These are phyloP conservation scores for Biancaea sappan DNA, from an alignment of 306 rosid genomes.

Conservation along the genomic window DNA sequence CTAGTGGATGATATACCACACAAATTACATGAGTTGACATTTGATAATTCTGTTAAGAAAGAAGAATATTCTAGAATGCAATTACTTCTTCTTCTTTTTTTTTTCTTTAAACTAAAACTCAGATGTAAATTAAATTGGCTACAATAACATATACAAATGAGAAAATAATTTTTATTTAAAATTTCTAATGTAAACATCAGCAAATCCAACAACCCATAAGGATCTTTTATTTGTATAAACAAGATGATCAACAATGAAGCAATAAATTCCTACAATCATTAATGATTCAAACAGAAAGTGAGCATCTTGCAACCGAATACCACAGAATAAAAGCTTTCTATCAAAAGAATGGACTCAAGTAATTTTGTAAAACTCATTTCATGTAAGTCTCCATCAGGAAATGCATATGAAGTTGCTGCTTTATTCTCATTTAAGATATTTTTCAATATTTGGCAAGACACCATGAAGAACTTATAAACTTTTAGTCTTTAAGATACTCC, in stretches of 20 bases:
- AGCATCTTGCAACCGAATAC: constrained; percentile 56
- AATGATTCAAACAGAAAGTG: constrained; percentile 70
- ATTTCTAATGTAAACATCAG: not conserved
- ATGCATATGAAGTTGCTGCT: no score
- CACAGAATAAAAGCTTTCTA: not conserved
- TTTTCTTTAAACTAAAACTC: constrained; percentile 6
- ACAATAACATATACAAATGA: not conserved
- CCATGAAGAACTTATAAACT: not conserved
- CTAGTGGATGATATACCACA: not conserved
- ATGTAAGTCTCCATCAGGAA: not conserved
- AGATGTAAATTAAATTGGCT: not conserved
- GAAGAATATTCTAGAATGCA: not conserved
- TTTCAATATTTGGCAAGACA: not conserved
- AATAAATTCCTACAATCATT: constrained; percentile 65
- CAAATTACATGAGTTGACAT: no score
- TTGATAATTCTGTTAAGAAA: not conserved
- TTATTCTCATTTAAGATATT: no score
- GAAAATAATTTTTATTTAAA: not conserved
- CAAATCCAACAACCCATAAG: not conserved
- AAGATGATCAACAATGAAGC: constrained; percentile 59
- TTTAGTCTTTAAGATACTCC: not conserved
- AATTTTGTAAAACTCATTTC: not conserved
- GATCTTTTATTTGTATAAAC: not conserved
- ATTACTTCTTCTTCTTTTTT: no score
- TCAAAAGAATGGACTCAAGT: not conserved